Percentiles rank a stretch among this genome's conserved stretches.
Evolutionary conservation across 768 basidiomycete species (phyloP).

Genomic region (Infundibulicybe gibba): DNA sequence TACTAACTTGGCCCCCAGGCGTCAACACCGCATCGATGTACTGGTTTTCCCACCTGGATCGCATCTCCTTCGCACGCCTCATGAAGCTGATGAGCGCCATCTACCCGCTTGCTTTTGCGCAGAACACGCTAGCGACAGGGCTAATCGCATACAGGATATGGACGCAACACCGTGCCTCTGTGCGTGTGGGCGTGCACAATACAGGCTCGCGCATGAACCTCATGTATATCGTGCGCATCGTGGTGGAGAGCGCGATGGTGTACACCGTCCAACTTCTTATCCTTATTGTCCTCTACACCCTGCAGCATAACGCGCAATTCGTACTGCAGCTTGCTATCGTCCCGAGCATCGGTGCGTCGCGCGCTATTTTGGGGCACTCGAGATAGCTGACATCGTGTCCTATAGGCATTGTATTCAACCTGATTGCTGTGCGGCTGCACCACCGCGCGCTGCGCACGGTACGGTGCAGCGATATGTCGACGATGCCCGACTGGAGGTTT

Average conservation of each 20-base stretch:
- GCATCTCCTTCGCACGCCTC: not conserved
- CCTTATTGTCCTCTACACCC: conserved; percentile 21
- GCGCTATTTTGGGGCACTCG: not conserved
- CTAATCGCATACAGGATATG: conserved; percentile 20
- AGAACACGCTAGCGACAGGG: conserved; percentile 21
- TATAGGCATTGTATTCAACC: not conserved
- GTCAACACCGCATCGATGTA: conserved; percentile 10
- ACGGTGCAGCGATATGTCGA: too few relatives aligned
- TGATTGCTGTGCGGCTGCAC: not conserved
- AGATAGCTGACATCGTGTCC: not conserved
- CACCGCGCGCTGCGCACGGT: too few relatives aligned
- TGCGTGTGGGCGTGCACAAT: conserved; percentile 9
- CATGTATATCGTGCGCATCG: conserved; percentile 20
- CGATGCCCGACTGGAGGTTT: too few relatives aligned
- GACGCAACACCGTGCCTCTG: conserved; percentile 16
- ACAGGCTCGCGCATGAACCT: conserved; percentile 11
- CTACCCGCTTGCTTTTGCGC: conserved; percentile 4
- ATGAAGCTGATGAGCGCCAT: not conserved
- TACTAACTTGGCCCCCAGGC: not conserved
- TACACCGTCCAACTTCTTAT: conserved; percentile 23
- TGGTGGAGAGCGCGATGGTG: conserved; percentile 26
- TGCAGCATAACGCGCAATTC: conserved; percentile 18
- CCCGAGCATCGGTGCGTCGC: conserved; percentile 22
- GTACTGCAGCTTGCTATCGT: conserved; percentile 21
- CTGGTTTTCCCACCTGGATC: conserved; percentile 16